Evolutionary conservation across 805 yeast genomes (phyloP), one percentile per base, ranked within the genome.

Genomic region (Metschnikowia chrysomelidarum): DNA sequence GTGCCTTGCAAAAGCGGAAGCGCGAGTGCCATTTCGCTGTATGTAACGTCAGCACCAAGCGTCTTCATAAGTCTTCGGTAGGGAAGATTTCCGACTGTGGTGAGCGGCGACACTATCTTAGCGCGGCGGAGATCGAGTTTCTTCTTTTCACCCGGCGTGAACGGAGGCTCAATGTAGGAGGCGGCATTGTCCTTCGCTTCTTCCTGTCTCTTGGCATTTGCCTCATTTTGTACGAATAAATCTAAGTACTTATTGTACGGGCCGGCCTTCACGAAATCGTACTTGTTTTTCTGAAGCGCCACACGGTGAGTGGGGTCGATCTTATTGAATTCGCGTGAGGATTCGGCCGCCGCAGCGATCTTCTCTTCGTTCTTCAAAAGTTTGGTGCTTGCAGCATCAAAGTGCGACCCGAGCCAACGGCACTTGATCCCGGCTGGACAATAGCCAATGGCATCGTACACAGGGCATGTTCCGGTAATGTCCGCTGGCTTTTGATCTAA

Each of bases 81-180:
- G 11, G 99, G 98, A 51, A 93, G 70, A 60, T 93, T 93, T 15
- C 99, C 99, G 5, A 93, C 98, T 0, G 99, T 93, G 21, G 99
- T 94, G 44, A 93, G 72, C 2, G 99, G 99, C 2, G 97, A 87
- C 6, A 93, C 81, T 41, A 93, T 87, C 60, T 88, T 88, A 46
- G 91, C 91, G 29, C 77, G 68, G 22, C 67, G 64, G 34, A 85
- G 71, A 53, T 88, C 67, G 30, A 93, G 55, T 38, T 63, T 71
- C 58, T 82, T 85, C 76, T 93, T 93, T 59, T 93, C 98, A n/a
- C 73, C 65, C 0, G 87, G 71, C 50, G 76, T 78, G 60, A 82
- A 78, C 13, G 88, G 82, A 1, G 95, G 74, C 54, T 91, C 97
- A 35, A 76, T 65, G 53, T 79, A 91, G n/a, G 67, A 62, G 12